A percentile compares a stretch with the other conserved stretches of the same genome.
phyloP scores from a whole-genome alignment of 169 alveolate genomes.

The Plasmodium inui region DNA sequence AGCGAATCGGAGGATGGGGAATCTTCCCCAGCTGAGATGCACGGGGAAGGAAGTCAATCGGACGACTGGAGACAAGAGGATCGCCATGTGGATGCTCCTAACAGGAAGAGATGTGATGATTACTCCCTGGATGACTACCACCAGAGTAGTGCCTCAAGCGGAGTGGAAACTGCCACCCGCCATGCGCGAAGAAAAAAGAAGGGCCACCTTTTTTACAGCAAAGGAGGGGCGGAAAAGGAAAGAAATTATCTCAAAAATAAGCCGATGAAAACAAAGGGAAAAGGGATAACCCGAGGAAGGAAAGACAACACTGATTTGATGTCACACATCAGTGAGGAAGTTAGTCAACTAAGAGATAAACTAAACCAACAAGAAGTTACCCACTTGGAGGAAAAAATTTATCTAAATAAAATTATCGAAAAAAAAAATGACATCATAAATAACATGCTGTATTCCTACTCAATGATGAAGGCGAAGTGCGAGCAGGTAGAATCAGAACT shows the following conservation, averaged over 20 bases:
- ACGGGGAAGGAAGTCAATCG: neutral
- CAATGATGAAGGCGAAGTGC: conserved; percentile 34
- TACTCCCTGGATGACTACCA: neutral
- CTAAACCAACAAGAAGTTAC: conserved; percentile 19
- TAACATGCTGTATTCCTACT: conserved; percentile 40
- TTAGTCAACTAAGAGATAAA: neutral
- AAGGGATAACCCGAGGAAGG: neutral
- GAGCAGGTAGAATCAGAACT: conserved; percentile 29
- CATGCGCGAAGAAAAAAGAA: neutral
- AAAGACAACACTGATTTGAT: neutral
- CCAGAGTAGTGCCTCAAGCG: neutral
- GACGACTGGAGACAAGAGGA: neutral
- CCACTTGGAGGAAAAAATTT: conserved; percentile 51
- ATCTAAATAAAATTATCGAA: conserved; percentile 59
- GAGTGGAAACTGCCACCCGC: neutral
- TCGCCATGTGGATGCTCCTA: neutral
- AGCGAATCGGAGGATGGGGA: neutral
- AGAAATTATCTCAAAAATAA: neutral
- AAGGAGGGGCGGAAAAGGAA: neutral
- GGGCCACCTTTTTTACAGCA: neutral
- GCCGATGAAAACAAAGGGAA: neutral
- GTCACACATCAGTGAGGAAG: conserved; percentile 15
- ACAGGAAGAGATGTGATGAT: neutral
- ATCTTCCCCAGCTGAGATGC: neutral
- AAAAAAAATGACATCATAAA: conserved; percentile 68